Evolutionary conservation across 352 stramenopile genomes (phyloP), one percentile per base, ranked within the genome.

Genomic region (Poterioochromonas sp.): DNA sequence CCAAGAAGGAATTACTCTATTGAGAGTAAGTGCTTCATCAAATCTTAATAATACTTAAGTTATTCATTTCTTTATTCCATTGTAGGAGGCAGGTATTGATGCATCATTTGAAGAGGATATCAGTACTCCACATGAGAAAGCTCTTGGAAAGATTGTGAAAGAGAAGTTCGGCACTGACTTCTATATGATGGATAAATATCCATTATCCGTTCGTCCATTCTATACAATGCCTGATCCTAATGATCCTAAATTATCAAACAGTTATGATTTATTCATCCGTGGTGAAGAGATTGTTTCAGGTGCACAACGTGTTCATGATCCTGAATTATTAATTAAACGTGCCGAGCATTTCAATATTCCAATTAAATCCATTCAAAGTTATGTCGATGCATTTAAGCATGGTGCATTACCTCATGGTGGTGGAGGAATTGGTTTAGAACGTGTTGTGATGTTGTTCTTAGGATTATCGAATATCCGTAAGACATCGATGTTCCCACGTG

Each of bases 161-260:
- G 91, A 95, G 73, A 99, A 99, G 88, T 99, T 98, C 83, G 90
- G 92, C 73, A 98, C 95, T 78, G 96, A 99, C 86, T 99, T 99
- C 83, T 99, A 97, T 88, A 98, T 99, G 77, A 91, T 99, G 84
- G 95, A 99, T 91, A 98, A 98, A 88, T 99, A 98, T 88, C 96
- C 96, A 41, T 83, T 98, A n/a, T 82, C 88, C 35, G 93, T 98
- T 80, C 90, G 96, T 84, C 95, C 96, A 76, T 99, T 99, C 86
- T 99, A 99, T 89, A 99, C 95, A 68, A 99, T 99, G 96, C 95
- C 95, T 15, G 91, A 97, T 86, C 93, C 94, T 65, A 90, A 91
- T 35, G 91, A 99, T 88, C 80, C 83, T 18, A 77, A 64, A n/a
- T 76, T 79, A n/a, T 82, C 73, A 5, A 99, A 99, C 87, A 97